Evolutionary conservation across 257 asterid genomes (phyloP).

Genomic region (Salvia hispanica): DNA sequence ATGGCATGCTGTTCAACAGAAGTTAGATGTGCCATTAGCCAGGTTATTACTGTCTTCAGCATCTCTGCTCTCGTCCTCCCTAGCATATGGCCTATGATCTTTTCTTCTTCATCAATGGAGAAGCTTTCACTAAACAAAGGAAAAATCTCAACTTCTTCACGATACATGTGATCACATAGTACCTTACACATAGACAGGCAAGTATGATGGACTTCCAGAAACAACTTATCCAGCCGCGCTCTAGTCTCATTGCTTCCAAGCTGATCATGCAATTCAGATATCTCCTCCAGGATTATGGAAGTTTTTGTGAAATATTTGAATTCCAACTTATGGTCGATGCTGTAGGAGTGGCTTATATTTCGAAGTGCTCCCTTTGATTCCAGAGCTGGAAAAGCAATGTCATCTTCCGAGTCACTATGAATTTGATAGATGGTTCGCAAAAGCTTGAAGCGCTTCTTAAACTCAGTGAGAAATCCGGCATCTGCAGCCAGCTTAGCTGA

Average conservation of each 20-base stretch:
- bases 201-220: conserved; percentile 58
- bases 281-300: conserved; percentile 48
- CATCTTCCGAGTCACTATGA: conserved; percentile 75
- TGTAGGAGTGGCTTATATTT: conserved; percentile 67
- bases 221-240: conserved; percentile 45
- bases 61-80: conserved; percentile 65
- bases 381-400: conserved; percentile 72
- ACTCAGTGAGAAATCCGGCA: conserved; percentile 48
- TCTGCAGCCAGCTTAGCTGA: conserved; percentile 59
- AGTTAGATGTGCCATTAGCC: conserved; percentile 70
- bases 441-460: conserved; percentile 48
- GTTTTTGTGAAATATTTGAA: conserved; percentile 54
- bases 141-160: conserved; percentile 75
- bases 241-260: conserved; percentile 36
- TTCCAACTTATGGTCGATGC: conserved; percentile 77
- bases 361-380: conserved; percentile 72
- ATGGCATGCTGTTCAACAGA: conserved; percentile 60
- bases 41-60: conserved; percentile 70
- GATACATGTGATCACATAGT: conserved; percentile 66
- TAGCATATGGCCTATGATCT: conserved; percentile 69
- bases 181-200: conserved; percentile 71
- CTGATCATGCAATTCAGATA: conserved; percentile 41
- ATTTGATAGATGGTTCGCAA: conserved; percentile 52
- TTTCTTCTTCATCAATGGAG: conserved; percentile 74
- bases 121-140: conserved; percentile 62